Base-by-base conservation (phyloP, 1,284 basidiomycete genomes). In the Pholiota adiposa region DNA sequence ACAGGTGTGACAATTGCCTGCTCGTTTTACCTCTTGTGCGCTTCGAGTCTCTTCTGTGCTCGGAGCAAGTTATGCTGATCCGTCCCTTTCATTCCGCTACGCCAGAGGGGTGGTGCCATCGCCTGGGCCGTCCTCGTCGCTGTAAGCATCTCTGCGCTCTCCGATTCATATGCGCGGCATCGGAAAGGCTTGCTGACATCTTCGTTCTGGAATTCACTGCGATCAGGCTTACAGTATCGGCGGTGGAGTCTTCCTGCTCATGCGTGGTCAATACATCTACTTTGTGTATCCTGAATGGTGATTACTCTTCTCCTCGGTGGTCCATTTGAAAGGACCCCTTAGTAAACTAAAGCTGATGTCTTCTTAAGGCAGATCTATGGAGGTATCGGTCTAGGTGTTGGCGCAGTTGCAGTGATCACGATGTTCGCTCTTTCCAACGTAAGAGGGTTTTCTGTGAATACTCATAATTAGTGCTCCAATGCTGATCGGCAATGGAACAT, bases 221-320 rank as follows among this genome's bases (percentile, higher is more conserved):
- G 18, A 54, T 40, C 66, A 90, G 87, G 72, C 81, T 18, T 91
- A 91, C 75, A 92, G 86, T 72, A 72, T 89, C 52, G 87, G 79
- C 48, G 90, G 90, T 36, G 84, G 86, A 56, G 73, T 92, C 56
- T 84, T 92, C 72, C 79, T 92, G 56, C 78, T 92, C 66, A 75
- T 81, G 54, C 80, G 78, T 61, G 90, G 90, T 19, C 80, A 85
- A 73, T 92, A 81, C 70, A 68, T 90, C 53, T 92, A 84, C 77
- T 92, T 92, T 75, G 67, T 79, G 58, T 87, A 76, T 71, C 87
- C 88, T 38, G 89, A 92, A 82, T 89, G 86, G 87, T 87, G 75
- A 55, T 67, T 66, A 51, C 11, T 25, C 38, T 58, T 59, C 18
- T 31, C 51, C 31, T 29, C 23, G 56, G 21, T 49, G 49, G 33